Evolutionary conservation across 805 yeast genomes (phyloP), one percentile per base, ranked within the genome.

Genomic region (Yamadazyma akitaensis): DNA sequence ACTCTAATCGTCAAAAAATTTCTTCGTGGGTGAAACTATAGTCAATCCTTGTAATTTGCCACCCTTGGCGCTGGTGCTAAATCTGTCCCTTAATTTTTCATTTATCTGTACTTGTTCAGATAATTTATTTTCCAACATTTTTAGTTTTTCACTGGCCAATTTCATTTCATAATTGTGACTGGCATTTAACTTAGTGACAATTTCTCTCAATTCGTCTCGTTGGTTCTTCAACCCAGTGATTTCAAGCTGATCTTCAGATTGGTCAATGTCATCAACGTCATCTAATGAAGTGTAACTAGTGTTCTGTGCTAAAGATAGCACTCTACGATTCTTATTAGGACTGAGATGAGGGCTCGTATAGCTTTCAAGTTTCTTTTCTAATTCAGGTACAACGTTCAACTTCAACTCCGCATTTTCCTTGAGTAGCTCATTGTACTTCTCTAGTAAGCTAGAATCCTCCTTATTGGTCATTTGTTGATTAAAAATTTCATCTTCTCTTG

Each of bases 381-480:
- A 58, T 4, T 64, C 64, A 8, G 85, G 84, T 11, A 80, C 65
- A 0, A 69, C 66, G 3, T 63, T 64, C 40, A 64, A 61, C 47
- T 72, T 73, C 47, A 76, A 62, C 18, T 70, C 70, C 8, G 70
- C 64, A 46, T 76, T 74, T 35, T 73, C 75, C 36, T 56, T 58
- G 36, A 64, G 57, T 21, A 77, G 51, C 34, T 66, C 68, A 36
- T 71, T 68, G 46, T 77, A 57, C 47, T 73, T 70, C 11, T 62
- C 62, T 42, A 67, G 56, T 32, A 80, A 52, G 16, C 62, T 65
- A 3, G 63, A 59, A 30, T 70, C 68, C 38, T 47, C 36, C 12
- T 50, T 40, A 12, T 35, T 19, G 16, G 33, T n/a, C 28, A 39
- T 25, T 36, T 38, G 34, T 14, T 33, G 33, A 21, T 39, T 39